Conservation (phyloP, 169 alveolate genomes). For the Plasmodium berghei region DNA sequence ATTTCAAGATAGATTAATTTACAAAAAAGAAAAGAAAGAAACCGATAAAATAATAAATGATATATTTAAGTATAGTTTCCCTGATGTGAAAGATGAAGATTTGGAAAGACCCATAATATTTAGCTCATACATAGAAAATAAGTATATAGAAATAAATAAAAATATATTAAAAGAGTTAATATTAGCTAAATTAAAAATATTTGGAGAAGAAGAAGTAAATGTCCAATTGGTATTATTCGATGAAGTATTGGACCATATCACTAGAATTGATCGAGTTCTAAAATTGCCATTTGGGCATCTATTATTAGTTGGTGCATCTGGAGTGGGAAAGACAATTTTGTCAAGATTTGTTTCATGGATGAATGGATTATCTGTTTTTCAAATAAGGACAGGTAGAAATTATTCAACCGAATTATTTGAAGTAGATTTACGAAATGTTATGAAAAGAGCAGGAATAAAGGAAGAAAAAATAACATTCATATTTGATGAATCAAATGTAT, state of each 20-base stretch:
- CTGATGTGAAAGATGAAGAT: conserved; percentile 76
- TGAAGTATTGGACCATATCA: conserved; percentile 96
- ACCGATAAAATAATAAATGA: conserved; percentile 93
- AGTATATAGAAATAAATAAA: conserved; percentile 85
- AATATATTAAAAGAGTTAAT: conserved; percentile 90
- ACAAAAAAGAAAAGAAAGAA: conserved; percentile 94
- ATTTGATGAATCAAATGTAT: conserved; percentile 97
- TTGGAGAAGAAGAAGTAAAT: conserved; percentile 96
- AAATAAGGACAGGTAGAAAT: conserved; percentile 97
- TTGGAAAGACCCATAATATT: conserved; percentile 91
- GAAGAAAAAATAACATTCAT: conserved; percentile 97
- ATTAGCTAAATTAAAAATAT: conserved; percentile 88
- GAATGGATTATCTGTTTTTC: conserved; percentile 95
- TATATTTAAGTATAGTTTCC: conserved; percentile 84
- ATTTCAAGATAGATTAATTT: conserved; percentile 96
- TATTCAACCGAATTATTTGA: conserved; percentile 95
- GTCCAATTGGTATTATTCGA: conserved; percentile 96
- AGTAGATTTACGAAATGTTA: conserved; percentile 96
- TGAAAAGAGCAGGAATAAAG: conserved; percentile 98
- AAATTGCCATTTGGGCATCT: conserved; percentile 98
- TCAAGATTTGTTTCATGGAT: conserved; percentile 97
- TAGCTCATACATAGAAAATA: conserved; percentile 85
- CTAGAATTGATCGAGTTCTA: conserved; percentile 97
- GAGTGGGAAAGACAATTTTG: conserved; percentile 96
- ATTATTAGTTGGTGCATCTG: conserved; percentile 97